Evolutionary conservation across 108 stramenopile genomes (phyloP).

Genomic region (Skeletonema grethae): DNA sequence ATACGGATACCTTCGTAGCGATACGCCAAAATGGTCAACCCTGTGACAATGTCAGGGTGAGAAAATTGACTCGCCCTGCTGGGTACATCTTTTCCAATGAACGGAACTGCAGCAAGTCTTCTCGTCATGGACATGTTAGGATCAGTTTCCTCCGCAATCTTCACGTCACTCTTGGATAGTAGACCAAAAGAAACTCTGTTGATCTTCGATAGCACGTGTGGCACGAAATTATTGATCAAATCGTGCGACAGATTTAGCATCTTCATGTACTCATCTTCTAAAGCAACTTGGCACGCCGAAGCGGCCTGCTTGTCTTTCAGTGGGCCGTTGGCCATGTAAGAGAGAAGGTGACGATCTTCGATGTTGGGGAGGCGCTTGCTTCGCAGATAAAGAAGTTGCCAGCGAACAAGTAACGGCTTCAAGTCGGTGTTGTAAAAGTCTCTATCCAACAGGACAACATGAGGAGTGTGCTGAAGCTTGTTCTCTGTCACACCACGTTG

Average conservation of each 20-base stretch:
- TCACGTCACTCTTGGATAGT: conserved; percentile 73
- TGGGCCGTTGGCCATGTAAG: conserved; percentile 92
- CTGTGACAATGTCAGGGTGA: conserved; percentile 98
- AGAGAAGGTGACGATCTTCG: conserved; percentile 89
- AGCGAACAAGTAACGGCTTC: conserved; percentile 92
- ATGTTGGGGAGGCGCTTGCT: conserved; percentile 89
- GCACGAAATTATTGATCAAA: conserved; percentile 88
- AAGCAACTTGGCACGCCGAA: conserved; percentile 87
- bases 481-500: conserved; percentile 83
- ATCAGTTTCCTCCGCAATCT: conserved; percentile 74
- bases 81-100: conserved; percentile 99
- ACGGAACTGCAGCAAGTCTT: conserved; percentile 95
- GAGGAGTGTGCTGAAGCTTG: conserved; percentile 88
- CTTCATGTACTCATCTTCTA: conserved; percentile 98
- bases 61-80: conserved; percentile 97
- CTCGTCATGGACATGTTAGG: conserved; percentile 90
- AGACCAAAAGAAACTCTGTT: conserved; percentile 97
- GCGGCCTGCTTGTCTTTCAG: conserved; percentile 73
- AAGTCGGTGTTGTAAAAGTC: conserved; percentile 87
- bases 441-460: conserved; percentile 91
- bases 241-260: conserved; percentile 97
- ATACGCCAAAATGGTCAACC: conserved; percentile 95
- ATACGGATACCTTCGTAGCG: conserved; percentile 96
- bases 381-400: conserved; percentile 94
- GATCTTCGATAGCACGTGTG: conserved; percentile 94